Percentiles rank a stretch among this genome's conserved stretches.
Evolutionary conservation across 306 rosid genomes (phyloP).

Genomic region (Gastrolobium bilobum): DNA sequence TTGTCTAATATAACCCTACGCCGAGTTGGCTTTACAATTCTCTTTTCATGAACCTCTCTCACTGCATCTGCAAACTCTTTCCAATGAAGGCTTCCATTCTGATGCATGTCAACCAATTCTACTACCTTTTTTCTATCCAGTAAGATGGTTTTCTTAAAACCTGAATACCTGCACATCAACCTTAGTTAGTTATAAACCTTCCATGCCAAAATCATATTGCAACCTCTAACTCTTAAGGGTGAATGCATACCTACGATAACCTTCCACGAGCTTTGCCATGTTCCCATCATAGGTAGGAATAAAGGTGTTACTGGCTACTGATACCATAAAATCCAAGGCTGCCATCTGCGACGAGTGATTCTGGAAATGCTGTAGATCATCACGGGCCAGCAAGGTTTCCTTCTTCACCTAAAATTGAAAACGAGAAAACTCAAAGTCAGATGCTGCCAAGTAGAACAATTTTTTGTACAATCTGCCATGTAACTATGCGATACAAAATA

Average conservation of each 20-base stretch:
- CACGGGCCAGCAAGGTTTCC: slow-evolving; percentile 74
- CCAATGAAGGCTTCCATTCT: slow-evolving; percentile 77
- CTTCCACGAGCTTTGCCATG: slow-evolving; percentile 96
- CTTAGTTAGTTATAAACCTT: slow-evolving; percentile 28
- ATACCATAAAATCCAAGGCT: slow-evolving; percentile 95
- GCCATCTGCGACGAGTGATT: slow-evolving; percentile 97
- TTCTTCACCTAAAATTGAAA: slow-evolving; percentile 71
- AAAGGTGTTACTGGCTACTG: slow-evolving; percentile 81
- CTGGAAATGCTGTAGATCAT: slow-evolving; percentile 79
- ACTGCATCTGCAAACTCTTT: slow-evolving; percentile 65
- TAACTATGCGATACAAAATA: slow-evolving; percentile 1
- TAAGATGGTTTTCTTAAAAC: slow-evolving; percentile 75
- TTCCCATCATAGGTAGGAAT: slow-evolving; percentile 91
- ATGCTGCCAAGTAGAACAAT: slow-evolving; percentile 8
- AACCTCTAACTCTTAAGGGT: slow-evolving; percentile 3
- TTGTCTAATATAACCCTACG: slow-evolving; percentile 66
- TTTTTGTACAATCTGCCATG: not conserved
- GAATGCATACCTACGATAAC: slow-evolving; percentile 80
- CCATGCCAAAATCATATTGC: not conserved
- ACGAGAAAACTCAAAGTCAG: slow-evolving; percentile 42
- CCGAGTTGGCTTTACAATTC: slow-evolving; percentile 74
- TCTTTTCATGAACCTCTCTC: slow-evolving; percentile 58
- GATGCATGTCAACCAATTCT: slow-evolving; percentile 78
- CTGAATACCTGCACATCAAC: slow-evolving; percentile 70
- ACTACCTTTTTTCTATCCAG: slow-evolving; percentile 77